These are phyloP conservation scores for Paramecium caudatum DNA, from an alignment of 73 alveolate genomes.

Conservation along the genomic window DNA sequence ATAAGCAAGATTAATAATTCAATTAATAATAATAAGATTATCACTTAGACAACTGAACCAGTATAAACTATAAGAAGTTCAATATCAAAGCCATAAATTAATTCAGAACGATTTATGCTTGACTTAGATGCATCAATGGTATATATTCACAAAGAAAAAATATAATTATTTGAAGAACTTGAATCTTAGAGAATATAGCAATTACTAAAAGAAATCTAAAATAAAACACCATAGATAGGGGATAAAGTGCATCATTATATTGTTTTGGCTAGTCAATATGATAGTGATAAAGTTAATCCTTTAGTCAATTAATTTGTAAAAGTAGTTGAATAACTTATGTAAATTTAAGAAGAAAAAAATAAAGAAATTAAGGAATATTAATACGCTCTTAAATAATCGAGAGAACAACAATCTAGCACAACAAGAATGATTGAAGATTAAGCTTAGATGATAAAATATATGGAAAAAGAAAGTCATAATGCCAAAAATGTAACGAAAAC, in stretches of 20 bases:
- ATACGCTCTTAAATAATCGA: not conserved
- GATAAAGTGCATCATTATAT: slow-evolving; percentile 47
- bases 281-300: not conserved
- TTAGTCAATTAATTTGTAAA: slow-evolving; percentile 20
- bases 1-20: not conserved
- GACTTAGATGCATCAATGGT: slow-evolving; percentile 65
- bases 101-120: slow-evolving; percentile 18
- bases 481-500: slow-evolving; percentile 2
- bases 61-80: not conserved
- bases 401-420: not conserved
- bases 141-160: slow-evolving; percentile 31
- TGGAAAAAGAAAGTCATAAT: slow-evolving; percentile 16
- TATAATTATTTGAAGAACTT: slow-evolving; percentile 19
- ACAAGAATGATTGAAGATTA: slow-evolving; percentile 16
- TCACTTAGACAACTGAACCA: not conserved
- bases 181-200: not conserved
- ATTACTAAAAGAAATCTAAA: slow-evolving; percentile 36
- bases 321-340: slow-evolving; percentile 23
- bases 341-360: slow-evolving; percentile 5
- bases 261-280: slow-evolving; percentile 9
- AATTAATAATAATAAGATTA: not conserved
- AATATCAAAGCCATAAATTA: not conserved
- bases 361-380: slow-evolving; percentile 2
- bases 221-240: not conserved
- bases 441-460: slow-evolving; percentile 15